phyloP scores from a whole-genome alignment of 2,329 filamentous ascomycete genomes.

The Neurospora crassa region DNA sequence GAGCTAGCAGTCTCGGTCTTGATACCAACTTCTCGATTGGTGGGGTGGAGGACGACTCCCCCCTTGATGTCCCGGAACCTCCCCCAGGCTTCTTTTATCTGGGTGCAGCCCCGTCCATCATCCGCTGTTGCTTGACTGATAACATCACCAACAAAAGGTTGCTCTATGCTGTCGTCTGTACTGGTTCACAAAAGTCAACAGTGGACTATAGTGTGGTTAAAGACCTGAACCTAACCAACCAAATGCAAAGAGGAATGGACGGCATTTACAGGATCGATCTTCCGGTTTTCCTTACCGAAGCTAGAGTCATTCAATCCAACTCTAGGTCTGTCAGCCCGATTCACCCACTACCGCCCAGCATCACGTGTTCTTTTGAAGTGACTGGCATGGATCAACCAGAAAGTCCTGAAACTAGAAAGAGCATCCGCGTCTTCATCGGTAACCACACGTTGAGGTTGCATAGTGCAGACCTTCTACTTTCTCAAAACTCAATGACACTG shows the following conservation, averaged over 20 bases:
- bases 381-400: conserved; percentile 46
- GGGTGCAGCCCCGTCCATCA: conserved; percentile 84
- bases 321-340: conserved; percentile 62
- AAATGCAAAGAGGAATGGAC: conserved; percentile 56
- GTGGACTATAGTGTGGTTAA: conserved; percentile 66
- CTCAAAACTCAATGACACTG: conserved; percentile 79
- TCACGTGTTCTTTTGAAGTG: conserved; percentile 72
- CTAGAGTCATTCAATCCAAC: conserved; percentile 67
- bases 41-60: conserved; percentile 56
- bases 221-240: conserved; percentile 60
- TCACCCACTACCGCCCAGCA: conserved; percentile 64
- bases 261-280: conserved; percentile 63
- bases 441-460: conserved; percentile 80
- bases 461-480: conserved; percentile 85
- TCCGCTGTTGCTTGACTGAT: conserved; percentile 88
- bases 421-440: conserved; percentile 79
- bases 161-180: conserved; percentile 85
- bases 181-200: conserved; percentile 81
- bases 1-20: conserved; percentile 80
- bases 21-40: conserved; percentile 61
- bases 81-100: conserved; percentile 79
- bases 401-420: conserved; percentile 41
- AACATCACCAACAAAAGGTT: conserved; percentile 84
- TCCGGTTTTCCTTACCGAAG: conserved; percentile 83
- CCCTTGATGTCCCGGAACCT: conserved; percentile 62